Percentiles rank a stretch among this genome's conserved stretches.
Evolutionary conservation across 768 basidiomycete genomes (phyloP).

Genomic region (Xerocomus brunneocitrinus): DNA sequence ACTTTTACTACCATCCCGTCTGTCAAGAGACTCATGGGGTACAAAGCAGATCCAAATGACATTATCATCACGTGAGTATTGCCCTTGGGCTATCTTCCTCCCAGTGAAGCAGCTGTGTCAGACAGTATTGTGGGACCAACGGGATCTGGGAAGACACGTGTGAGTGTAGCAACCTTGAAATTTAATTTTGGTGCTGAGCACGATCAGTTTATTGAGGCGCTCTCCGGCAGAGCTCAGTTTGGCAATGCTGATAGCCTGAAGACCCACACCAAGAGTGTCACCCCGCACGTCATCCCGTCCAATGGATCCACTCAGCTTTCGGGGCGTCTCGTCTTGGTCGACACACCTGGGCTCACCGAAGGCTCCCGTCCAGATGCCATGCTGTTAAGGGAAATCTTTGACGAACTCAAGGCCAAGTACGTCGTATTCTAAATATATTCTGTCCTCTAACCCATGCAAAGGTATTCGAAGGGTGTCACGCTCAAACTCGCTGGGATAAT

Average conservation of each 20-base stretch:
- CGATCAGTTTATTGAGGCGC: background rate
- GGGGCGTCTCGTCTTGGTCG: background rate
- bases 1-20: background rate
- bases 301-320: background rate
- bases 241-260: background rate
- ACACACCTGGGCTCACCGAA: background rate
- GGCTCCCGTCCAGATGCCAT: background rate
- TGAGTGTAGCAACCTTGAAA: background rate
- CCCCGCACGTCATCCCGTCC: background rate
- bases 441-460: background rate
- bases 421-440: background rate
- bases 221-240: background rate
- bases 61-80: background rate
- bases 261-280: background rate
- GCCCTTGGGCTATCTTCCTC: background rate
- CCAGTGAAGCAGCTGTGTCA: background rate
- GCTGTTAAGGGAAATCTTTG: background rate
- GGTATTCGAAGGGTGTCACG: background rate
- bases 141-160: background rate
- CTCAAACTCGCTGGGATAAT: constrained; percentile 28
- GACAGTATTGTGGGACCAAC: too few relatives aligned
- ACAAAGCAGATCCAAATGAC: background rate
- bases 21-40: background rate
- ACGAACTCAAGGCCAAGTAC: background rate
- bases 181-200: background rate